These are phyloP conservation scores for Xylariales sp. DNA, from an alignment of 2,329 filamentous ascomycete genomes.

Conservation along the genomic window DNA sequence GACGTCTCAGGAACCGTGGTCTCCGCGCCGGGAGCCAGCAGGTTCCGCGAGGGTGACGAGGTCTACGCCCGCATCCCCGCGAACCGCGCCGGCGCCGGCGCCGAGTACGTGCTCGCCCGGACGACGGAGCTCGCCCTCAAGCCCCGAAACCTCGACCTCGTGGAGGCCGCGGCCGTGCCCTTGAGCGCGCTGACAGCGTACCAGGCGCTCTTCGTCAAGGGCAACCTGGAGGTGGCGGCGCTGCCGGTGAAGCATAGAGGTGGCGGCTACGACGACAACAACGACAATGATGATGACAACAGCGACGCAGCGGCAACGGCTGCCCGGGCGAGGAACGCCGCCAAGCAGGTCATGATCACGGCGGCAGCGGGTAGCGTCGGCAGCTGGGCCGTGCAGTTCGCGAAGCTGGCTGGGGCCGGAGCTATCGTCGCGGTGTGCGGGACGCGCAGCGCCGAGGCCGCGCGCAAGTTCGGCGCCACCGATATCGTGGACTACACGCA, in stretches of 20 bases:
- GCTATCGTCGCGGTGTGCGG: neutral
- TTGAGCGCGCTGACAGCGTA: slow-evolving; percentile 35
- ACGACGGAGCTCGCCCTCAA: slow-evolving; percentile 27
- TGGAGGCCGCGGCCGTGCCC: slow-evolving; percentile 31
- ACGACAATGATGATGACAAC: neutral
- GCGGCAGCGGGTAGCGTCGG: neutral
- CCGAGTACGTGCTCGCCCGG: slow-evolving; percentile 25
- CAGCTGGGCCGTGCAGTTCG: neutral
- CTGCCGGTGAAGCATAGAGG: no score
- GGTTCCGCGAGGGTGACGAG: neutral
- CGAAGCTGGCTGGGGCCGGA: neutral
- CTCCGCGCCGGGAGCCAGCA: slow-evolving; percentile 16
- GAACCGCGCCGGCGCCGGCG: slow-evolving; percentile 15
- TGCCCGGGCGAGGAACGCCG: neutral
- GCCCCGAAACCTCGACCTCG: slow-evolving; percentile 26
- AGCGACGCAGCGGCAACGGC: no score
- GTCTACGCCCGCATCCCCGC: neutral
- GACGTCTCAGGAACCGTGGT: slow-evolving; percentile 34
- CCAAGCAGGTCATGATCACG: neutral
- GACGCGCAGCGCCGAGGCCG: neutral
- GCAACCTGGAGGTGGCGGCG: neutral
- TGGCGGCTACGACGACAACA: no score
- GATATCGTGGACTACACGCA: neutral
- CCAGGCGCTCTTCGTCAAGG: slow-evolving; percentile 29
- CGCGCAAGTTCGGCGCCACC: neutral